Evolutionary conservation across 169 alveolate species (phyloP).

Genomic region (Cryptosporidium canis): DNA sequence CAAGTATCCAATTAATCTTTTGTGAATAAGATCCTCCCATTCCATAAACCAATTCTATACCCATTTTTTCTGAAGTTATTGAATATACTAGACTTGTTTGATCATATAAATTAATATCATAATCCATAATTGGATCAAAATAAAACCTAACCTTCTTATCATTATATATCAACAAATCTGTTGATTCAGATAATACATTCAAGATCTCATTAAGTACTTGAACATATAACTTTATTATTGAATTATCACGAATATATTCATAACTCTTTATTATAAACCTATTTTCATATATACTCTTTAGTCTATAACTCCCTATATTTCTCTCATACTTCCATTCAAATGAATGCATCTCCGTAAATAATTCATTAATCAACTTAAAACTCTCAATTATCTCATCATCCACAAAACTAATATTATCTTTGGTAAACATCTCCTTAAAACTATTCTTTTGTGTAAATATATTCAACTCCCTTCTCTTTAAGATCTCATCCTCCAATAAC

Average conservation of each 20-base stretch:
- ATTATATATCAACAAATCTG: conserved; percentile 10
- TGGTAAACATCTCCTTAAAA: not conserved
- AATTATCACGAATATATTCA: conserved; percentile 6
- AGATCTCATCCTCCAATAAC: not conserved
- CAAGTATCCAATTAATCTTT: not conserved
- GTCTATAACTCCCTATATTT: conserved; percentile 4
- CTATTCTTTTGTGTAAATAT: not conserved
- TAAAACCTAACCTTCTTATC: conserved; percentile 4
- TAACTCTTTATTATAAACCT: not conserved
- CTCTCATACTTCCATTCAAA: conserved; percentile 48
- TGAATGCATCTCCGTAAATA: not conserved
- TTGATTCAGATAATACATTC: conserved; percentile 26
- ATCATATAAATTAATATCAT: conserved; percentile 20
- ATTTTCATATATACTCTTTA: not conserved
- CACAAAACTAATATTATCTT: not conserved
- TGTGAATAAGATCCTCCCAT: conserved; percentile 63
- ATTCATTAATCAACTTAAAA: not conserved
- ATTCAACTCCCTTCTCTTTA: not conserved
- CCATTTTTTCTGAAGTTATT: not conserved
- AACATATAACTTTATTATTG: not conserved
- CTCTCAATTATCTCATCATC: not conserved
- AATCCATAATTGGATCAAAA: conserved; percentile 64
- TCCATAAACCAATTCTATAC: conserved; percentile 1
- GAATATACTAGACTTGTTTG: conserved; percentile 3
- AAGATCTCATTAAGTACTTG: conserved; percentile 6